Evolutionary conservation across 768 basidiomycete genomes (phyloP), one percentile per base, ranked within the genome.

Genomic region (Saitozyma sp.): DNA sequence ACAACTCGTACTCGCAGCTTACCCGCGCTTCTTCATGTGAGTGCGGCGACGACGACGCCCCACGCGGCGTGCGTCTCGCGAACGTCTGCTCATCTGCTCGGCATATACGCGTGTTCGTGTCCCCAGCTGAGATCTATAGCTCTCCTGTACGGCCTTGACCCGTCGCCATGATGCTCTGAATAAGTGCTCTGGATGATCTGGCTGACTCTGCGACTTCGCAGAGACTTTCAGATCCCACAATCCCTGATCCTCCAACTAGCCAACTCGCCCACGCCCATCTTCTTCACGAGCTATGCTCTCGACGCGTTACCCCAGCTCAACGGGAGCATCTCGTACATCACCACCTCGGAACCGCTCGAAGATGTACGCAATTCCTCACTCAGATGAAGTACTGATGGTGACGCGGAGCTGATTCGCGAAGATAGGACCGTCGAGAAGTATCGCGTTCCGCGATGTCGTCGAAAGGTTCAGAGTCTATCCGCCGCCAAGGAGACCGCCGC

Each of bases 321-420:
- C 67, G 95, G 95, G 29, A 92, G 91, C 1, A 84, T 97, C 46
- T 91, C 91, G 51, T 97, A 96, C 74, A 90, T 96, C 61, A 95
- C 94, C 77, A 90, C 89, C 0, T 92, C 92, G 9, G 92, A 90
- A 72, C 85, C 89, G 63, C 82, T 96, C 55, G 83, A 88, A 14
- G 61, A 63, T 48, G 75, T 75, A 51, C 60, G 71, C 61, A 60
- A 50, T 0, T 19, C 6, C 14, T 37, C 20, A 16, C 46, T 49
- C 13, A 55, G 46, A 41, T 13, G 29, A 29, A 29, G 29, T 29
- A 29, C 19, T 52, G 20, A n/a, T 54, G 13, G 45, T 58, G 2
- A 46, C 13, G 56, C 51, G 20, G 37, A 16, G 37, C 54, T 41
- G 13, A 13, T 5, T 54, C 29, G 13, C 40, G 10, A 50, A 78